These are phyloP conservation scores for Diaporthe sp. DNA, from an alignment of 2,329 filamentous ascomycete species.

Conservation along the genomic window DNA sequence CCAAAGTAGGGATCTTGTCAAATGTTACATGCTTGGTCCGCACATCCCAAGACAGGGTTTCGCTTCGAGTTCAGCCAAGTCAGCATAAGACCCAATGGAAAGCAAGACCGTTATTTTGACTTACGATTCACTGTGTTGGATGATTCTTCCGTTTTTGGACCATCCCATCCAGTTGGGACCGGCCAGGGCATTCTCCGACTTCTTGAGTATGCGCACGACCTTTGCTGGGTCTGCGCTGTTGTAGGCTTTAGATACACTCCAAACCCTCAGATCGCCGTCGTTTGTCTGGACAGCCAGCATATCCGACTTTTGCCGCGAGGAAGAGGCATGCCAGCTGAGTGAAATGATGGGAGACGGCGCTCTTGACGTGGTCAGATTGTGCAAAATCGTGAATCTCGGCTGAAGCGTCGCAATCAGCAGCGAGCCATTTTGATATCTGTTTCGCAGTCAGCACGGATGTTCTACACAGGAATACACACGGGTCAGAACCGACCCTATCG, in stretches of 20 bases:
- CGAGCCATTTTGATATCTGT: slow-evolving; percentile 93
- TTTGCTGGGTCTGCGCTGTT: slow-evolving; percentile 82
- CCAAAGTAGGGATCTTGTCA: slow-evolving; percentile 87
- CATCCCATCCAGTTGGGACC: slow-evolving; percentile 97
- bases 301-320: slow-evolving; percentile 94
- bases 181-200: slow-evolving; percentile 78
- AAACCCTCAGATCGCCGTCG: slow-evolving; percentile 93
- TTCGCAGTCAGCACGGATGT: slow-evolving; percentile 40
- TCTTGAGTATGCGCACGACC: slow-evolving; percentile 88
- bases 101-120: slow-evolving; percentile 53
- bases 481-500: slow-evolving; percentile 82
- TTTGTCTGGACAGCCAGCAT: slow-evolving; percentile 96
- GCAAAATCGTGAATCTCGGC: slow-evolving; percentile 92
- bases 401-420: slow-evolving; percentile 91
- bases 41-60: slow-evolving; percentile 97
- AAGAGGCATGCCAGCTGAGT: slow-evolving; percentile 95
- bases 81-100: slow-evolving; percentile 48
- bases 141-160: slow-evolving; percentile 97
- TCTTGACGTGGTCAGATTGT: slow-evolving; percentile 88
- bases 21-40: slow-evolving; percentile 96
- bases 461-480: slow-evolving; percentile 7
- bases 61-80: slow-evolving; percentile 62
- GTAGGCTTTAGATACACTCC: slow-evolving; percentile 91
- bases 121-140: slow-evolving; percentile 93
- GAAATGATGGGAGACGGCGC: slow-evolving; percentile 89